Percentiles rank a stretch among this genome's conserved stretches.
Evolutionary conservation across 192 early-diverging fungal genomes (phyloP).

Genomic region (Allomyces macrogynus): DNA sequence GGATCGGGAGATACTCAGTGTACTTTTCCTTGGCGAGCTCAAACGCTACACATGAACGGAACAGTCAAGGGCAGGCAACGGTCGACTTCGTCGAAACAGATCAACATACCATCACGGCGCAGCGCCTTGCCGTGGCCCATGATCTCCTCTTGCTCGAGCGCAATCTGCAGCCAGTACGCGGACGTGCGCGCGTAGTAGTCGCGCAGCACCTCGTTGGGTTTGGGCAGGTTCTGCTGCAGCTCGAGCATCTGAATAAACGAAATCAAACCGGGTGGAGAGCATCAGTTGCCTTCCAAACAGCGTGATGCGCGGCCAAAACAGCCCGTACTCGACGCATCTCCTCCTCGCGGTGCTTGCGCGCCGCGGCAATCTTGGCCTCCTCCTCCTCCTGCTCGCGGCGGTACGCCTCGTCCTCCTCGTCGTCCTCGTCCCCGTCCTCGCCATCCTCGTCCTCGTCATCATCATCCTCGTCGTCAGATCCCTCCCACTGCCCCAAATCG

Average conservation of each 20-base stretch:
- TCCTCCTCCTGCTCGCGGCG: constrained; percentile 12
- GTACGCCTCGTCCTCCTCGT: constrained; percentile 20
- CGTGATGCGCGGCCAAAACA: constrained; percentile 5
- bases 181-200: constrained; percentile 24
- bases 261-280: no score
- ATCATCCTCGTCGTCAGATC: constrained; percentile 21
- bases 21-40: constrained; percentile 19
- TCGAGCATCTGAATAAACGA: neutral
- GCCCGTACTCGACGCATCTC: constrained; percentile 7
- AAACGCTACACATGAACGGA: constrained; percentile 8
- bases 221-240: constrained; percentile 10
- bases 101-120: constrained; percentile 9
- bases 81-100: no score
- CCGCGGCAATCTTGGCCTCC: constrained; percentile 10
- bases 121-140: constrained; percentile 20
- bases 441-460: constrained; percentile 26
- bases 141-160: constrained; percentile 13
- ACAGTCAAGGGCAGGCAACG: no score
- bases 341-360: constrained; percentile 14
- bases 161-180: constrained; percentile 18
- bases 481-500: constrained; percentile 27
- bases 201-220: constrained; percentile 17
- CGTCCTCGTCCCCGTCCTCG: constrained; percentile 21
- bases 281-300: neutral
- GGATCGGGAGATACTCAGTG: constrained; percentile 20